Evolutionary conservation across 345 rosid species (phyloP).

Genomic region (Adansonia digitata): DNA sequence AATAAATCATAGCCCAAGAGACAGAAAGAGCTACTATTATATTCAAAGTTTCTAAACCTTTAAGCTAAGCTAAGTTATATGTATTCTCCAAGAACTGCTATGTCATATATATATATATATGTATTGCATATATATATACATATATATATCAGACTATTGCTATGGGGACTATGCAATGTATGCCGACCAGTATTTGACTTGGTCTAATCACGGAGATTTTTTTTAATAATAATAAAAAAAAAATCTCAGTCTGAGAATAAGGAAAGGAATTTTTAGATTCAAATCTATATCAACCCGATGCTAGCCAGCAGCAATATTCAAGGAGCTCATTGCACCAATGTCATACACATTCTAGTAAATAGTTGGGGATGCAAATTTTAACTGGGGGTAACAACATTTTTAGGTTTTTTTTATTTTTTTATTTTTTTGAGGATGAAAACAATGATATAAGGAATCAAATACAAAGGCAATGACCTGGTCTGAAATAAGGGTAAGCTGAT

Average conservation of each 20-base stretch:
- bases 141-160: not conserved
- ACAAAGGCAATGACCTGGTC: not conserved
- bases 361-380: not conserved
- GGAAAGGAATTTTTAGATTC: not conserved
- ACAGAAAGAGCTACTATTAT: conserved; percentile 1
- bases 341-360: not conserved
- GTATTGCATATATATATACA: too few species aligned
- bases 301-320: not conserved
- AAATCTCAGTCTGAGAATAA: too few species aligned
- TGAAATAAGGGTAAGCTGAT: not conserved
- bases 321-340: not conserved
- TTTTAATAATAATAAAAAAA: too few species aligned
- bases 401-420: not conserved
- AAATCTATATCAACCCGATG: not conserved
- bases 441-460: not conserved
- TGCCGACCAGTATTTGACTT: conserved; percentile 11
- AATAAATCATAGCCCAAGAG: not conserved
- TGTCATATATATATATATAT: too few species aligned
- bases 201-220: conserved; percentile 22
- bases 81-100: conserved; percentile 7
- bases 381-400: not conserved
- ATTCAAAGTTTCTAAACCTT: not conserved
- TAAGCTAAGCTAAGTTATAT: conserved; percentile 10
- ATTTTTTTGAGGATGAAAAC: not conserved
- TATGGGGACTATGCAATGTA: not conserved